Evolutionary conservation across 1,284 basidiomycete genomes (phyloP).

Genomic region (Pulveroboletus sp.): DNA sequence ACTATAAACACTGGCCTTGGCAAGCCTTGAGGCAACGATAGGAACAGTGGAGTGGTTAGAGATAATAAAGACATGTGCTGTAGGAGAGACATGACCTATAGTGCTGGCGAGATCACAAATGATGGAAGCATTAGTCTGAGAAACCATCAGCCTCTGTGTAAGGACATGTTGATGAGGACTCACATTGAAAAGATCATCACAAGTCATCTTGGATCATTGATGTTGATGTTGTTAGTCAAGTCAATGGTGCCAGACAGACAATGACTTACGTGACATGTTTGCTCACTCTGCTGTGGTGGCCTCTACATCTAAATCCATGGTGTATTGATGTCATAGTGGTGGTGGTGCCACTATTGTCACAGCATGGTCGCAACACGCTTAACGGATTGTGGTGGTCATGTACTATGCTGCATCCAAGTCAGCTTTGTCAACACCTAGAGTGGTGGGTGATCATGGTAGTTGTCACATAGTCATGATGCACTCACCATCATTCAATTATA

Average conservation of each 20-base stretch:
- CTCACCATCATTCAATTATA: no score
- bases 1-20: constrained; percentile 94
- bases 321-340: no score
- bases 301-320: no score
- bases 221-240: constrained; percentile 35
- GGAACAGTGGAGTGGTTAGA: constrained; percentile 98
- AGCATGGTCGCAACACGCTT: no score
- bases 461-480: no score
- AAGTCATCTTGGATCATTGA: constrained; percentile 79
- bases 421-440: no score
- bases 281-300: no score
- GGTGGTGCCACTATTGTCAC: no score
- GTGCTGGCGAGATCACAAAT: constrained; percentile 94
- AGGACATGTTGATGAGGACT: constrained; percentile 33
- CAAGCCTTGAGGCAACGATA: constrained; percentile 91
- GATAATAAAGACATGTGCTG: constrained; percentile 93
- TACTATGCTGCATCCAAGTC: no score
- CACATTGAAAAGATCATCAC: constrained; percentile 99
- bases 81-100: constrained; percentile 84
- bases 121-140: constrained; percentile 90
- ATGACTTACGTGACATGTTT: constrained; percentile 63
- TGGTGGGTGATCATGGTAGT: no score
- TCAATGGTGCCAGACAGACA: constrained; percentile 15
- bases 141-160: neutral
- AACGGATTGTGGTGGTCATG: no score